Evolutionary conservation across 352 stramenopile species (phyloP).

Genomic region (Globisporangium mamillatum): DNA sequence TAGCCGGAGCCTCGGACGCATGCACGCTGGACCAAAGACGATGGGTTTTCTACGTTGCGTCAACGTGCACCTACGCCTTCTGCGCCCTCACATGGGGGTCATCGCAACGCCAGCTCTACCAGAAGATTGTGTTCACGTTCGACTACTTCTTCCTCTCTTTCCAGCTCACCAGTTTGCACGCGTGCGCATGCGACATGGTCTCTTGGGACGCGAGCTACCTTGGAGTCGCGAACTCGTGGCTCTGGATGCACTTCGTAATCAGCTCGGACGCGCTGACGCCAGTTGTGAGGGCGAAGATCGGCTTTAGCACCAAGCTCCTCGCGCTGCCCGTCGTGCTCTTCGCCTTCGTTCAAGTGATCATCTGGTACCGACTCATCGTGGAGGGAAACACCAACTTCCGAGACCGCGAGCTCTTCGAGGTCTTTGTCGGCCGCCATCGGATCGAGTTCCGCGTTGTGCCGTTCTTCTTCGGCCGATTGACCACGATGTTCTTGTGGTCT

Average conservation of each 20-base stretch:
- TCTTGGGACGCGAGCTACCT: constrained; percentile 14
- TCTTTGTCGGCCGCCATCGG: neutral
- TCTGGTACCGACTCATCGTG: too few relatives aligned
- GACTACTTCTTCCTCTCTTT: constrained; percentile 23
- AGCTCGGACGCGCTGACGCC: constrained; percentile 20
- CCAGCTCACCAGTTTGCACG: constrained; percentile 15
- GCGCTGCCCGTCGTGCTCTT: too few relatives aligned
- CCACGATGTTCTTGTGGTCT: neutral
- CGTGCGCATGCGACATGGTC: constrained; percentile 18
- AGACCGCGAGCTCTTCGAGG: neutral
- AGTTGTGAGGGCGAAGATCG: neutral
- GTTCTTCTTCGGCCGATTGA: neutral
- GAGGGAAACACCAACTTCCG: too few relatives aligned
- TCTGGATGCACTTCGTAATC: constrained; percentile 26
- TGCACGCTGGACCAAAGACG: too few relatives aligned
- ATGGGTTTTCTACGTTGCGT: too few relatives aligned
- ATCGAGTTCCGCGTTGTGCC: neutral
- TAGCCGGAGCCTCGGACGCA: too few relatives aligned
- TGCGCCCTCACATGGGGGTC: too few relatives aligned
- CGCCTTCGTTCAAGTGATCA: too few relatives aligned
- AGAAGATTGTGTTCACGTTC: constrained; percentile 13
- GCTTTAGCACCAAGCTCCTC: neutral
- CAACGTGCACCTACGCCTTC: too few relatives aligned
- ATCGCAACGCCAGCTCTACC: too few relatives aligned
- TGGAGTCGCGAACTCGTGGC: constrained; percentile 10